These are phyloP conservation scores for Rhodotorula glutinis DNA, from an alignment of 1,284 basidiomycete species.

Conservation along the genomic window DNA sequence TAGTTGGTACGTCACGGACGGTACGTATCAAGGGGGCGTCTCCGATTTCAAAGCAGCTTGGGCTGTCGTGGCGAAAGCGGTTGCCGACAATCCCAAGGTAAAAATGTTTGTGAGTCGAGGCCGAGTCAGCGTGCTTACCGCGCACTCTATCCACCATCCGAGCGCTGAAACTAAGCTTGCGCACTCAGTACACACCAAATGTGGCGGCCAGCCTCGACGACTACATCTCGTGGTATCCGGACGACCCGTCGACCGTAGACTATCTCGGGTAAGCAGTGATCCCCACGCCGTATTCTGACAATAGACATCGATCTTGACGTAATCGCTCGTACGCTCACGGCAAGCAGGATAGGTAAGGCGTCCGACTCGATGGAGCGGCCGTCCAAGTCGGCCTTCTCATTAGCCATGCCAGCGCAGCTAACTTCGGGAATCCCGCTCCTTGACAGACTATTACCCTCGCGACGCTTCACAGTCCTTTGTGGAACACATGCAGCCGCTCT, in stretches of 20 bases:
- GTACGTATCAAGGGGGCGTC: constrained; percentile 43
- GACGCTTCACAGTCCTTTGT: neutral
- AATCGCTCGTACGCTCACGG: neutral
- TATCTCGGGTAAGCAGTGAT: neutral
- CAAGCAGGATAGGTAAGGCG: constrained; percentile 42
- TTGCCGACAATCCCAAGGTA: constrained; percentile 43
- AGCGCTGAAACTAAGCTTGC: too few species aligned
- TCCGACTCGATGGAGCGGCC: too few species aligned
- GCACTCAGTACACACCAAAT: constrained; percentile 19
- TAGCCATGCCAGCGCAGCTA: too few species aligned
- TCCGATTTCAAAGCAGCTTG: constrained; percentile 48
- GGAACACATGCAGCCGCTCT: constrained; percentile 35
- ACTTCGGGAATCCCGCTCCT: too few species aligned
- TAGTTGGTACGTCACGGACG: constrained; percentile 25
- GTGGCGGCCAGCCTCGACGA: constrained; percentile 24
- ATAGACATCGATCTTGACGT: too few species aligned
- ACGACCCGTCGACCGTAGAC: constrained; percentile 20
- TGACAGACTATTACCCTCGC: constrained; percentile 13
- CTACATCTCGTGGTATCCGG: constrained; percentile 43
- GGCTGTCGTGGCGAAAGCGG: constrained; percentile 45
- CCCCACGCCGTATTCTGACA: neutral
- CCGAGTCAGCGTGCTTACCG: too few species aligned
- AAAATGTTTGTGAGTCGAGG: constrained; percentile 44
- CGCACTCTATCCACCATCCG: too few species aligned
- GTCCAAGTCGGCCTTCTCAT: neutral